Percentiles rank a stretch among this genome's conserved stretches.
Evolutionary conservation across 2,329 filamentous ascomycete species (phyloP).

Genomic region (Rutstroemia sp.): DNA sequence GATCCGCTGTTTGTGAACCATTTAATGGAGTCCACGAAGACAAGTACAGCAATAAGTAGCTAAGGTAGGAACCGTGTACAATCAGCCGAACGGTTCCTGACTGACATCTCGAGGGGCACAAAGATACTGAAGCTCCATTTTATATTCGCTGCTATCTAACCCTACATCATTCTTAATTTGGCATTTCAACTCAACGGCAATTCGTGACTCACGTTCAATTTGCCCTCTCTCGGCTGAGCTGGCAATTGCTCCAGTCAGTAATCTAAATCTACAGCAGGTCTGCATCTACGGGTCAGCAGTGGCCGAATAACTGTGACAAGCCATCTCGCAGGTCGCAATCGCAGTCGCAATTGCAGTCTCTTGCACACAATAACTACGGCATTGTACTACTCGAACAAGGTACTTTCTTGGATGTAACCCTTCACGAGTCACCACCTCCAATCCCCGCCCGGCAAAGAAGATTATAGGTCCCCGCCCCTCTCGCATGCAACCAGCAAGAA

Average conservation of each 20-base stretch:
- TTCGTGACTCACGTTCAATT: background rate
- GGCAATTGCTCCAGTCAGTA: constrained; percentile 7
- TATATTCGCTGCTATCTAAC: background rate
- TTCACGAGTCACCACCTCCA: background rate
- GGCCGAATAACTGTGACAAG: background rate
- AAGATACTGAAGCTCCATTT: background rate
- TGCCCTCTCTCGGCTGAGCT: background rate
- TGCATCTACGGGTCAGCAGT: too few species aligned
- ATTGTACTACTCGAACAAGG: background rate
- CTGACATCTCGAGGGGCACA: background rate
- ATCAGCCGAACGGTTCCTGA: background rate
- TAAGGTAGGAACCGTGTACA: background rate
- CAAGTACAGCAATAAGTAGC: background rate
- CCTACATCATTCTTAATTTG: background rate
- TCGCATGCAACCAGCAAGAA: constrained; percentile 1
- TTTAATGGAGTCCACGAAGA: constrained; percentile 1
- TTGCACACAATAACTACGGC: background rate
- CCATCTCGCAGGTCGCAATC: constrained; percentile 9
- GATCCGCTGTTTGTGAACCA: background rate
- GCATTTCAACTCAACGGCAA: background rate
- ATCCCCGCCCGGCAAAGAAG: constrained; percentile 1
- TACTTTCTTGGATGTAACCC: background rate
- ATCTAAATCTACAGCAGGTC: background rate
- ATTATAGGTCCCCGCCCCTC: constrained; percentile 8
- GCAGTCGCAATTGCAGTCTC: background rate